A percentile compares a stretch with the other conserved stretches of the same genome.
phyloP scores from a whole-genome alignment of 495 filamentous ascomycete species.

The Tuber calosporum region DNA sequence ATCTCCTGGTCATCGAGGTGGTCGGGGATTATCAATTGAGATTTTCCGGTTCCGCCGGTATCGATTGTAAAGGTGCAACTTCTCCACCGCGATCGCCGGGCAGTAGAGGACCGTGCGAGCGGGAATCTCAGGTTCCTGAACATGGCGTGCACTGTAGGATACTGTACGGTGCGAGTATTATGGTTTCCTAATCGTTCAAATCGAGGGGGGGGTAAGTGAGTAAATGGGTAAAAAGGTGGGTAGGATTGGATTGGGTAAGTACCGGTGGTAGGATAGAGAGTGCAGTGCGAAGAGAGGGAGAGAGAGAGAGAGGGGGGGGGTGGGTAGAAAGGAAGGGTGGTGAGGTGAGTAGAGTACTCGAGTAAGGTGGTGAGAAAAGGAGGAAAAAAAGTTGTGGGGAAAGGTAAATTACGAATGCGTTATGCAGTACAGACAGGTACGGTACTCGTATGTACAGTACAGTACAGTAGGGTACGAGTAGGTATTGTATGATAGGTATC shows the following conservation, averaged over 20 bases:
- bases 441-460: too few species aligned
- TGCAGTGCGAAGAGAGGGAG: background rate
- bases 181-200: too few species aligned
- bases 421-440: too few species aligned
- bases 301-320: background rate
- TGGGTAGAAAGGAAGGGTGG: background rate
- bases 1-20: conserved; percentile 49
- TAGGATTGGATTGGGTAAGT: background rate
- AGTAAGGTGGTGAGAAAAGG: too few species aligned
- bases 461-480: too few species aligned
- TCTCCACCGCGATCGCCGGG: background rate
- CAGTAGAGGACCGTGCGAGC: background rate
- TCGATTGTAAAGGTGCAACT: background rate
- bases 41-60: background rate
- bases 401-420: background rate
- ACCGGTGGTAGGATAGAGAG: conserved; percentile 6
- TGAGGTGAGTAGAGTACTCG: background rate
- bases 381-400: background rate
- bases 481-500: too few species aligned
- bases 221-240: background rate
- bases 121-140: conserved; percentile 6
- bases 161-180: too few species aligned
- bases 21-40: conserved; percentile 44
- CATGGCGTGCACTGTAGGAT: background rate
- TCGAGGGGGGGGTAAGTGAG: too few species aligned